Evolutionary conservation across 2,329 filamentous ascomycete genomes (phyloP), one percentile per base, ranked within the genome.

Genomic region (Thermothelomyces thermophilus): DNA sequence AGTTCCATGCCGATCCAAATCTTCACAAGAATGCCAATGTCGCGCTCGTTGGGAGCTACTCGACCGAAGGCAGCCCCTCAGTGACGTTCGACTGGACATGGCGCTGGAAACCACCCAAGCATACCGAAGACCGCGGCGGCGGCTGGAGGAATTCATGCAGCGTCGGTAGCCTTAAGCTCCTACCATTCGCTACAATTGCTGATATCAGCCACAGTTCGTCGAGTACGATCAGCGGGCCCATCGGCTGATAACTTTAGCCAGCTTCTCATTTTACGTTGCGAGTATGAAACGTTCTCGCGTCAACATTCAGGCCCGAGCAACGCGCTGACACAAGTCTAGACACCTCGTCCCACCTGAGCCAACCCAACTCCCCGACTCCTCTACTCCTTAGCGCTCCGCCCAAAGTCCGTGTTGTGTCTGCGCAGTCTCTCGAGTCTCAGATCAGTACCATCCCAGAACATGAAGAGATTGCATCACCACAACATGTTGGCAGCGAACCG

Each of bases 61-160:
- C 80, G 2, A 98, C 93, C 0, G 82, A 78, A 28, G 90, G 91
- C n/a, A 87, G 75, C 61, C 74, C 85, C 6, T 91, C 88, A 1
- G 84, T 95, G 26, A 83, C 89, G 30, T 96, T 96, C 64, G 86
- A 91, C 57, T 98, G 91, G 90, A 84, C 85, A 7, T 98, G 93
- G 93, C 93, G 86, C 73, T 98, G 91, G 90, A 89, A 86, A 64
- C 88, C 93, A 8, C 93, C 93, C 33, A 95, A 89, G 73, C 63
- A 72, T 13, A 70, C 73, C 14, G 90, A 96, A 64, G 90, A 96
- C 64, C 82, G 81, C 61, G 87, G 87, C 26, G 89, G 90, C 50
- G 93, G 93, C 39, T 98, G 93, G 91, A 87, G 89, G 63, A 97
- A 94, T 64, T 87, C 85, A 60, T 97, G 93, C 75, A 96, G 89